Base-by-base conservation (phyloP, 352 stramenopile species). In the Phytophthora pisi region DNA sequence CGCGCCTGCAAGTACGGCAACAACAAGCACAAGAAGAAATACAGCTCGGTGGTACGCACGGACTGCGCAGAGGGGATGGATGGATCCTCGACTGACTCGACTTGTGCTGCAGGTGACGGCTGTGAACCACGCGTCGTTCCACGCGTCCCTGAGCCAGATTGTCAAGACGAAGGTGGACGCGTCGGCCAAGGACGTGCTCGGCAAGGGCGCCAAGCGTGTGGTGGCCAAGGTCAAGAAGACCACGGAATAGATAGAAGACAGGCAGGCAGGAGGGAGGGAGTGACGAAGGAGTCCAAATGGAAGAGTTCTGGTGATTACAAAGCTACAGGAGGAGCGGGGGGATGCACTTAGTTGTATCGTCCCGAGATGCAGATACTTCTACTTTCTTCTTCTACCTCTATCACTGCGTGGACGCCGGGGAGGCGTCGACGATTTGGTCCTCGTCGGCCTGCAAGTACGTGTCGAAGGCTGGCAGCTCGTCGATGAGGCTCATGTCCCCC, bases 11-110 rank as follows among this genome's bases (percentile, higher is more conserved):
- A 92, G 46, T 93, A 93, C 60, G 87, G 87, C 63, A 95, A 95
- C 77, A 95, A 95, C 70, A 88, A 88, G 71, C 85, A 93, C 81
- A 95, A 95, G 82, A 82, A 78, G 66, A 95, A 95, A 72, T 88
- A 85, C 71, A 92, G 85, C 68, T 87, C 87, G 8, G 75, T 84
- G 68, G 87, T 92, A 72, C 34, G 72, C 50, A 40, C 15, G 4
- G 15, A 8, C 40, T 28, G 4, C 51, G 5, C 10, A 60, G 28
- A 45, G 34, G 34, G 34, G 10, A 20, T 20, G 20, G 10, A 40
- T 40, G 34, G 10, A 40, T 31, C 34, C 4, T 40, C 13, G 34
- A 47, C 49, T 67, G 38, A 68, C 51, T 65, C 8, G 28, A 2
- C 0, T 8, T 40, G 34, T 51, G 15, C 23, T 52, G 20, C 55